Base-by-base conservation (phyloP, 106 monocot species). In the Apostasia ramifera region DNA sequence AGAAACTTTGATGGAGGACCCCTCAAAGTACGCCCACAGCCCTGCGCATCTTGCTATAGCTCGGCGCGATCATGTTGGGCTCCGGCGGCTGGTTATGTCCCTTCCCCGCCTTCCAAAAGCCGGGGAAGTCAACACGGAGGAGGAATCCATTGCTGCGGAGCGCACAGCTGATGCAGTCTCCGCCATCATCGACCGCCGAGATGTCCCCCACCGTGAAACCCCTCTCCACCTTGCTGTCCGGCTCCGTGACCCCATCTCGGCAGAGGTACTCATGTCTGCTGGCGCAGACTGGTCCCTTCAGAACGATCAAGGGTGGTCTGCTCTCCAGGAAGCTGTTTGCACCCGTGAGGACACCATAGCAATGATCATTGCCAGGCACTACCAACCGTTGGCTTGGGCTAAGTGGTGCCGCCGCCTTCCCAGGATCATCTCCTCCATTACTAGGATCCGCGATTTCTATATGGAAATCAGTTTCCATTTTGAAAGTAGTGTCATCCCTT, bases 391-490 rank as follows among this genome's bases (percentile, higher is more conserved):
- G 10, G 92, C 97, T 8, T 92, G 92, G 97, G 97, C 97, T 46
- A 98, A 98, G 74, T 98, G 92, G 97, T 98, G 97, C 70, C 84
- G 97, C 8, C 81, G 97, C 10, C 81, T 98, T 48, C 97, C 97
- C 0, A 81, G 97, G 44, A 85, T 98, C 44, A 79, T 98, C 51
- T 77, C 85, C 7, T 85, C 89, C 47, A 81, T 90, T 66, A 70
- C 82, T 1, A 66, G 92, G 40, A 90, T 98, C 47, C 80, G 85
- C 1, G 92, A 98, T 67, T 98, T 98, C 69, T 98, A 98, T 76
- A 98, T 98, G 97, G 97, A 98, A 83, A 98, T 98, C 54, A 73
- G 79, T n/a, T 98, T 98, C 68, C 92, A 98, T 74, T 98, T 98
- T 44, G 97, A 98, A 87, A 92, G 92, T 77, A 90, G 92, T 0